A percentile compares a stretch with the other conserved stretches of the same genome.
Conservation (phyloP, 1,284 basidiomycete genomes). For the Ceratobasidium sp. region DNA sequence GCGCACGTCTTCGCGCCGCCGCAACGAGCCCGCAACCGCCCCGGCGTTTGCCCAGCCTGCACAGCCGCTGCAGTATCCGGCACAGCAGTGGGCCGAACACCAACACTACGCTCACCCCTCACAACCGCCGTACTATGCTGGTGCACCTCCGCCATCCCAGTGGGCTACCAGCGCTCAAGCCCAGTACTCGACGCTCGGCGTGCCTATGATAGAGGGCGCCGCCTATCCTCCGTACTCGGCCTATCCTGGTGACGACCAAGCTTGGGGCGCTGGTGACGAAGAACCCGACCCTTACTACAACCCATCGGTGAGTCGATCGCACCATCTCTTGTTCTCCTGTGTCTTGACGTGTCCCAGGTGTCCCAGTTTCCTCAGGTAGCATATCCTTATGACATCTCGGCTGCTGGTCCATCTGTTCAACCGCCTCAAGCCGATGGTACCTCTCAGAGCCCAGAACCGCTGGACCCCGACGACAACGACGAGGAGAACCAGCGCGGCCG, state of each 20-base stretch:
- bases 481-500: slow-evolving; percentile 19
- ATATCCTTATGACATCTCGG: not conserved
- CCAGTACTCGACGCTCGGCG: slow-evolving; percentile 24
- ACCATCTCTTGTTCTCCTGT: not conserved
- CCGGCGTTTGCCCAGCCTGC: slow-evolving; percentile 43
- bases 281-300: slow-evolving; percentile 16
- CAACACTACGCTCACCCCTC: not conserved
- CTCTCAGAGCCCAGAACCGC: slow-evolving; percentile 18
- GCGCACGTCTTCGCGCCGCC: slow-evolving; percentile 45
- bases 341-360: not conserved
- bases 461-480: slow-evolving; percentile 25
- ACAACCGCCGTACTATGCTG: slow-evolving; percentile 31
- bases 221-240: slow-evolving; percentile 10
- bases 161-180: slow-evolving; percentile 1
- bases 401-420: not conserved
- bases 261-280: slow-evolving; percentile 15
- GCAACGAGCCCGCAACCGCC: slow-evolving; percentile 6
- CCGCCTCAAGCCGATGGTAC: slow-evolving; percentile 2
- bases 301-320: not conserved
- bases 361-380: slow-evolving; percentile 14
- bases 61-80: slow-evolving; percentile 52
- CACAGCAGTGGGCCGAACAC: slow-evolving; percentile 47
- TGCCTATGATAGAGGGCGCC: slow-evolving; percentile 16
- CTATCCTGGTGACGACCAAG: slow-evolving; percentile 31
- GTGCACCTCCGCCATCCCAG: slow-evolving; percentile 14